These are phyloP conservation scores for Neurospora pannonica DNA, from an alignment of 495 filamentous ascomycete species.

Conservation along the genomic window DNA sequence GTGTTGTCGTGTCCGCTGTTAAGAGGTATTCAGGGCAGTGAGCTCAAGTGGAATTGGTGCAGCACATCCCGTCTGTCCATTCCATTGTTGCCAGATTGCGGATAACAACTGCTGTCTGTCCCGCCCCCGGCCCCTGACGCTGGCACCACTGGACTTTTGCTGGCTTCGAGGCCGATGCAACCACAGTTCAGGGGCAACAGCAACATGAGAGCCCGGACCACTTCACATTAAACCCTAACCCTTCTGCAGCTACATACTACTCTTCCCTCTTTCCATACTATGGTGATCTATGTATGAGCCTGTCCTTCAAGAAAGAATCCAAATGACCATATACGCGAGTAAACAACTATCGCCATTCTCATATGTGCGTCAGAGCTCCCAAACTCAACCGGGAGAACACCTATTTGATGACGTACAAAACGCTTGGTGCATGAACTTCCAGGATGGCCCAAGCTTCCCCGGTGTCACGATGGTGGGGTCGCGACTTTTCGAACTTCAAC, in stretches of 20 bases:
- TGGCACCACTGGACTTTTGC: neutral
- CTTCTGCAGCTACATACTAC: neutral
- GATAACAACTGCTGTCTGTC: neutral
- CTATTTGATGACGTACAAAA: neutral
- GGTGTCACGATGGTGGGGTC: neutral
- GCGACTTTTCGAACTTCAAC: neutral
- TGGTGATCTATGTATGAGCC: neutral
- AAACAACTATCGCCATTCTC: too few species aligned
- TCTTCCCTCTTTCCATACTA: neutral
- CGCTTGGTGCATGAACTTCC: neutral
- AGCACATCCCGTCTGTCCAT: slow-evolving; percentile 1
- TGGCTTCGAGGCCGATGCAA: slow-evolving; percentile 10
- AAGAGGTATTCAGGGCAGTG: slow-evolving; percentile 6
- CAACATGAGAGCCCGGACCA: neutral
- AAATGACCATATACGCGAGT: too few species aligned
- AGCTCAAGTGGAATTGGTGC: slow-evolving; percentile 9
- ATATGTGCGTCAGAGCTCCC: neutral
- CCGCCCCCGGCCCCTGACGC: neutral
- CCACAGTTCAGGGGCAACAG: slow-evolving; percentile 1
- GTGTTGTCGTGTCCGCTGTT: slow-evolving; percentile 8
- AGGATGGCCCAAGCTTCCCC: neutral
- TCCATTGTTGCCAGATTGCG: slow-evolving; percentile 27
- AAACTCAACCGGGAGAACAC: neutral
- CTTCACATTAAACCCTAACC: neutral
- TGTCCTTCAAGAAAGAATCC: too few species aligned